Percentiles rank a stretch among this genome's conserved stretches.
Evolutionary conservation across 768 basidiomycete genomes (phyloP).

Genomic region (Tulasnella calospora): DNA sequence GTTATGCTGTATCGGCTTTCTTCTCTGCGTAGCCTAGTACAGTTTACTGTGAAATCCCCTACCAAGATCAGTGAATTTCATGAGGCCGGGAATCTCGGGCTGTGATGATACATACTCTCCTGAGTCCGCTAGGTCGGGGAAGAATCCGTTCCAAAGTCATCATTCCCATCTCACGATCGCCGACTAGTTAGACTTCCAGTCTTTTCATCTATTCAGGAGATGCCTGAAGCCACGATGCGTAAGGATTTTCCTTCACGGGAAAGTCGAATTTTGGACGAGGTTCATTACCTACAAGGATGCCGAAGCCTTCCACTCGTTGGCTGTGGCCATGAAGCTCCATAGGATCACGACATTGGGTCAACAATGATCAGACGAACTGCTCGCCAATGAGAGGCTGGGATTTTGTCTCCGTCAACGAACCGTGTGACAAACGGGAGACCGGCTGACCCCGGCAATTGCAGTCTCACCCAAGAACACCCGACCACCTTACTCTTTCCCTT

Average conservation of each 20-base stretch:
- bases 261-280: neutral
- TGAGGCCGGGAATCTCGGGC: neutral
- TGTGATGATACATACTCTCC: neutral
- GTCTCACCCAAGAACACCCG: slow-evolving; percentile 16
- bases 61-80: neutral
- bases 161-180: neutral
- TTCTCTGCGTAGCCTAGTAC: neutral
- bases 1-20: neutral
- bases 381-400: neutral
- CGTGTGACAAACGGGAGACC: neutral
- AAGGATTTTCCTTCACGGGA: neutral
- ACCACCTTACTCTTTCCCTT: slow-evolving; percentile 9
- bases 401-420: neutral
- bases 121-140: neutral
- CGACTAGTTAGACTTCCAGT: neutral
- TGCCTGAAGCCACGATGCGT: neutral
- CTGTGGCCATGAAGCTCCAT: neutral
- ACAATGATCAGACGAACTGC: neutral
- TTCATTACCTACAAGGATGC: neutral
- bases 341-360: neutral
- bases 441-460: slow-evolving; percentile 9
- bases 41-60: neutral
- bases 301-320: neutral
- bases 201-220: neutral
- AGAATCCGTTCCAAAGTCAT: neutral